Base-by-base conservation (phyloP, 164 flowering plant species). In the Vitis cinerea region DNA sequence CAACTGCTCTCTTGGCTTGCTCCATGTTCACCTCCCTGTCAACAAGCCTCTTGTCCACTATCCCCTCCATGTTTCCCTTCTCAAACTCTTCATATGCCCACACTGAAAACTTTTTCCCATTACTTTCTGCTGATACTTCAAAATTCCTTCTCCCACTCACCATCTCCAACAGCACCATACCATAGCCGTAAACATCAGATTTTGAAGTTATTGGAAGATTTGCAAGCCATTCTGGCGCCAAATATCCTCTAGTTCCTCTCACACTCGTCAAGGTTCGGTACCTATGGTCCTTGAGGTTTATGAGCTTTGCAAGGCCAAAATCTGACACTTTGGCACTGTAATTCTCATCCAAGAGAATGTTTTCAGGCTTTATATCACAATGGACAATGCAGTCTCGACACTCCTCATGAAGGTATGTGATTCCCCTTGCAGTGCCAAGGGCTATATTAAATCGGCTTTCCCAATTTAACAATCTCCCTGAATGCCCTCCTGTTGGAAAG, bases 141-240 rank as follows among this genome's bases (percentile, higher is more conserved):
- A 31, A 63, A 30, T 63, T 63, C 49, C 67, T 64, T 50, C 53
- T 64, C n/a, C 67, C 67, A 23, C 54, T n/a, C 13, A 64, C 53
- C 8, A 64, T 44, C n/a, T 64, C 67, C 54, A 64, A n/a, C 27
- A 64, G 48, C 9, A 64, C 29, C 54, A 47, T 37, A 9, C 67
- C 67, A 16, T 12, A 64, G 48, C 67, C 48, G 67, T 64, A 64
- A 0, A 64, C 67, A 19, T 64, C 67, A 8, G 67, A 44, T 16
- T 64, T 47, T 9, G 67, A 16, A 8, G 52, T 48, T 8, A 64
- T 19, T 9, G 53, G 52, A 5, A 11, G 23, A 16, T 49, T 19
- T 8, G 16, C 17, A 9, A 64, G 27, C 67, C 53, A 47, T n/a
- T 64, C 67, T 9, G 67, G 67, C 2, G 67, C 67, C 17, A 64